phyloP scores from a whole-genome alignment of 192 early-diverging fungal genomes.

The Backusella tuberculispora region DNA sequence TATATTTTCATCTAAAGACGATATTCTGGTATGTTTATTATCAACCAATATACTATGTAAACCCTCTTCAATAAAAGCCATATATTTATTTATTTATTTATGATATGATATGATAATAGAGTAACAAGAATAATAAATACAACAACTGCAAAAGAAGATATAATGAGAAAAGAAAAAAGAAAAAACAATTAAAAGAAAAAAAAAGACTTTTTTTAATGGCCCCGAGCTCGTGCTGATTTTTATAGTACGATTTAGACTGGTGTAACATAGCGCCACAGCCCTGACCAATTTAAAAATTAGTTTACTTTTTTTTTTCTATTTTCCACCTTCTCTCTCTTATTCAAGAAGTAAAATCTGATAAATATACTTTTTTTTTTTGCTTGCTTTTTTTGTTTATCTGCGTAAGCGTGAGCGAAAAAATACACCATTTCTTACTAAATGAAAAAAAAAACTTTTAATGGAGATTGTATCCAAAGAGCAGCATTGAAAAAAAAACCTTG shows the following conservation, averaged over 20 bases:
- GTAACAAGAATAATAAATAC: background rate
- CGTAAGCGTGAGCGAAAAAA: background rate
- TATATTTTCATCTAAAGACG: background rate
- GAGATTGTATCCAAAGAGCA: background rate
- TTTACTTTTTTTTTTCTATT: background rate
- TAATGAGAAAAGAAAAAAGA: background rate
- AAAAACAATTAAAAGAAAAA: background rate
- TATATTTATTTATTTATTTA: background rate
- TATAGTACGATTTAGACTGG: background rate
- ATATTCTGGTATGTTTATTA: background rate
- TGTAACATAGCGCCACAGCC: conserved; percentile 10
- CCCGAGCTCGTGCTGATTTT: background rate
- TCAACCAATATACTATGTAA: conserved; percentile 10
- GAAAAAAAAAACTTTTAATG: background rate
- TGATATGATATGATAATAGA: background rate
- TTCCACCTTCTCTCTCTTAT: background rate
- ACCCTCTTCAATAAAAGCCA: background rate
- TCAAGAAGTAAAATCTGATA: background rate
- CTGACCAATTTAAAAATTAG: background rate
- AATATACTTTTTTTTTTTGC: background rate
- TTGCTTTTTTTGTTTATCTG: background rate
- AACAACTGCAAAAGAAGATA: background rate
- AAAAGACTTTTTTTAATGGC: background rate
- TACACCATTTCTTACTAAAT: background rate
- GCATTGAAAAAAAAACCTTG: conserved; percentile 1